Evolutionary conservation across 805 yeast species (phyloP).

Genomic region (Yarrowia sp.): DNA sequence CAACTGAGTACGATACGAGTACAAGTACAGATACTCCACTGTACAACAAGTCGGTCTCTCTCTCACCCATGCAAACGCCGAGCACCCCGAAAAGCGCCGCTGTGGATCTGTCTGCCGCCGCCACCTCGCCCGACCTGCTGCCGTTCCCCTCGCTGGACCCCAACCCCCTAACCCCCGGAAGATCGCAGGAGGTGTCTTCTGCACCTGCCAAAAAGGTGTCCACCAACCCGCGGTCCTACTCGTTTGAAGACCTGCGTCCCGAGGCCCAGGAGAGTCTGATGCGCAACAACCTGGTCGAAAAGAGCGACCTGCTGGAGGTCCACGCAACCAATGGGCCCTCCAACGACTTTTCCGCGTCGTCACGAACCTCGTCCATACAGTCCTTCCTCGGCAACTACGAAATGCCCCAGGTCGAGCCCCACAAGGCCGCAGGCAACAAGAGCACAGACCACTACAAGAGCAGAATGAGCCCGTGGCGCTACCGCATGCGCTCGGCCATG

Average conservation of each 20-base stretch:
- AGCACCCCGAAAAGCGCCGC: conserved; percentile 12
- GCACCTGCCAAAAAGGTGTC: background rate
- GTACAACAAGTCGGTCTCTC: too few relatives aligned
- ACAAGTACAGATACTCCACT: too few relatives aligned
- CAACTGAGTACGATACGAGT: too few relatives aligned
- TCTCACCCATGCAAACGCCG: conserved; percentile 4
- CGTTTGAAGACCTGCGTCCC: conserved; percentile 27
- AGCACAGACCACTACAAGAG: conserved; percentile 69
- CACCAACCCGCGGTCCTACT: conserved; percentile 9
- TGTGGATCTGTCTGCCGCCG: conserved; percentile 5
- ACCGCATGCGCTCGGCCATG: conserved; percentile 57
- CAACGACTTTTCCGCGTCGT: conserved; percentile 17
- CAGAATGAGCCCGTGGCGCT: conserved; percentile 59
- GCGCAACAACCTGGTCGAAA: conserved; percentile 1
- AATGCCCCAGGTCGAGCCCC: conserved; percentile 44
- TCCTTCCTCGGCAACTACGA: conserved; percentile 44
- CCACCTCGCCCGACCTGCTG: conserved; percentile 36
- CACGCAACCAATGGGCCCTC: background rate
- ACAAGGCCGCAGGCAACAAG: conserved; percentile 76
- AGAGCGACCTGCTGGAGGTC: background rate
- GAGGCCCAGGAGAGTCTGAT: conserved; percentile 22
- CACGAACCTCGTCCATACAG: conserved; percentile 43
- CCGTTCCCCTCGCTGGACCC: conserved; percentile 42
- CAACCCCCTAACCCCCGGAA: conserved; percentile 42
- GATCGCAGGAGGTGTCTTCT: background rate